Percentiles rank a stretch among this genome's conserved stretches.
Evolutionary conservation across 257 asterid species (phyloP).

Genomic region (Plantago elongata): DNA sequence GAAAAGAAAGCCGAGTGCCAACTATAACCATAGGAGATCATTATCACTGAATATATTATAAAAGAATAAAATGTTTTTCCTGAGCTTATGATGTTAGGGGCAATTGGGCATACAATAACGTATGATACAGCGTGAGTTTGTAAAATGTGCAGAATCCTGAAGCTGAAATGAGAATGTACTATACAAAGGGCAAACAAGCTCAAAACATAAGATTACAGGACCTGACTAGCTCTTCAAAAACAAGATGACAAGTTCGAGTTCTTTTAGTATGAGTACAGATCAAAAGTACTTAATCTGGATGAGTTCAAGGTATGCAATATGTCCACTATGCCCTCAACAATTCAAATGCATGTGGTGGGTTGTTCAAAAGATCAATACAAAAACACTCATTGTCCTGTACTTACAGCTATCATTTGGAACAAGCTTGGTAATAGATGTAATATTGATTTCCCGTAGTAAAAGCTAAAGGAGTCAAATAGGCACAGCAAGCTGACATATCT

Average conservation of each 20-base stretch:
- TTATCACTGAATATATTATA: too few relatives aligned
- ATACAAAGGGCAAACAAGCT: not conserved
- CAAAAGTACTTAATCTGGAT: constrained; percentile 1
- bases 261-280: not conserved
- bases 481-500: not conserved
- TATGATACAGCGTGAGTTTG: not conserved
- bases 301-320: not conserved
- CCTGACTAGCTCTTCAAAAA: not conserved
- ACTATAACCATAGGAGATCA: too few relatives aligned
- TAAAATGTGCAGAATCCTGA: too few relatives aligned
- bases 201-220: not conserved
- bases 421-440: not conserved
- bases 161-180: too few relatives aligned
- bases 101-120: too few relatives aligned
- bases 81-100: not conserved
- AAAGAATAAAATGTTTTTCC: not conserved
- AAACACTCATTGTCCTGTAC: not conserved
- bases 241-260: not conserved
- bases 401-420: not conserved
- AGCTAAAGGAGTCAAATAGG: not conserved
- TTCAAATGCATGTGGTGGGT: not conserved
- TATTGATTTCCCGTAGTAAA: too few relatives aligned
- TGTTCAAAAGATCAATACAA: not conserved
- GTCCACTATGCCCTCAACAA: not conserved
- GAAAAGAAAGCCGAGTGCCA: not conserved